Base-by-base conservation (phyloP, 2,329 filamentous ascomycete genomes). In the Cladobotryum protrusum region DNA sequence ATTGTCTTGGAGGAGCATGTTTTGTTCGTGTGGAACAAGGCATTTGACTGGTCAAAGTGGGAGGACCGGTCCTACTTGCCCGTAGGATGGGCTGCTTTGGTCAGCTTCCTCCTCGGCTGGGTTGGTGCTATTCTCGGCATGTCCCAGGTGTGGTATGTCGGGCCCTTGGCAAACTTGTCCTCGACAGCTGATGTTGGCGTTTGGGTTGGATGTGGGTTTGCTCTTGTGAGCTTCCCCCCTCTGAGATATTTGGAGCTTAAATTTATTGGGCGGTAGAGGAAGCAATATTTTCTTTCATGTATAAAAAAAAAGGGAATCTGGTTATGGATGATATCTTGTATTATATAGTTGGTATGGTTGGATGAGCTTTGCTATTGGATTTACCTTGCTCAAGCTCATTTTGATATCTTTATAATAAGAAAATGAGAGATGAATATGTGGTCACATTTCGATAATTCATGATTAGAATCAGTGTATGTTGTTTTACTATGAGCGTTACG, bases 131-230 rank as follows among this genome's bases (percentile, higher is more conserved):
- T 83, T 2, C 76, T 80, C 0, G 75, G 76, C 6, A 82, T 83
- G 75, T 72, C 69, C 2, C 77, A 81, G 59, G 74, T 71, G 1
- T 83, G 79, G 78, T 83, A 76, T 48, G 72, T 73, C 4, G 80
- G 80, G 0, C 79, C 79, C 0, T 74, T 83, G 54, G 79, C 79
- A 0, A 62, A 68, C 59, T 68, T 79, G 29, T 82, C 82, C 2
- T 54, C 48, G 75, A 81, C 37, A 65, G 71, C 50, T 60, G 71
- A 67, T 20, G 70, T 67, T 45, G 80, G 79, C 17, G 64, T 75
- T 33, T 73, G 72, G 4, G 82, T 87, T 56, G 84, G 87, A 63
- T 63, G 87, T 43, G 84, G 74, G 0, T 87, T 87, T 61, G 73
- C 70, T 1, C 84, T 88, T 58, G 64, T 67, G 1, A 44, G 56